Evolutionary conservation across 192 early-diverging fungal species (phyloP).

Genomic region (Lunasporangiospora selenospora): DNA sequence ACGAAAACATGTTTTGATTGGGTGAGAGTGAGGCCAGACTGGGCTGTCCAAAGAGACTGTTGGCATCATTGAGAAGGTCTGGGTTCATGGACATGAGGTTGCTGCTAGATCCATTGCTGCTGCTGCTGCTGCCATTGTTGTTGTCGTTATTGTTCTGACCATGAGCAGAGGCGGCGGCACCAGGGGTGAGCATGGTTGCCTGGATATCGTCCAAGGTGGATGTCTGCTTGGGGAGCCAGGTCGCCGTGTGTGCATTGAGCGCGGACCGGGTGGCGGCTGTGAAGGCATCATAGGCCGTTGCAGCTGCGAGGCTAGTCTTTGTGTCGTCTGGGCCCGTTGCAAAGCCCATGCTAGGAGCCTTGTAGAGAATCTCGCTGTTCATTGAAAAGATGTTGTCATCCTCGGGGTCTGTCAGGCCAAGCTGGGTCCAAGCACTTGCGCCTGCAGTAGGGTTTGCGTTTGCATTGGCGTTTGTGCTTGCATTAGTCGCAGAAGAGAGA

Average conservation of each 20-base stretch:
- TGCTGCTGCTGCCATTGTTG: neutral
- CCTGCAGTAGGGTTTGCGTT: neutral
- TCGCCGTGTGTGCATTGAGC: no score
- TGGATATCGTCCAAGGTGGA: slow-evolving; percentile 26
- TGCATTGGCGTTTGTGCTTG: slow-evolving; percentile 1
- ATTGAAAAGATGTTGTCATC: slow-evolving; percentile 42
- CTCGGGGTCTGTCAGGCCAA: slow-evolving; percentile 31
- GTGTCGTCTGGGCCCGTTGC: slow-evolving; percentile 7
- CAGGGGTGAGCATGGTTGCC: slow-evolving; percentile 28
- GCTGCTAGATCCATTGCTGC: neutral
- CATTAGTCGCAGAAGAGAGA: neutral
- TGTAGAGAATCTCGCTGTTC: slow-evolving; percentile 40
- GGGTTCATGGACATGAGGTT: no score
- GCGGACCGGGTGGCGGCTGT: slow-evolving; percentile 5
- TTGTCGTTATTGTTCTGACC: no score
- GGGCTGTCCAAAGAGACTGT: slow-evolving; percentile 31
- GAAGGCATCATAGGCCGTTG: slow-evolving; percentile 3
- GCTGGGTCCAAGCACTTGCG: slow-evolving; percentile 31
- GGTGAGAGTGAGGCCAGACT: slow-evolving; percentile 29
- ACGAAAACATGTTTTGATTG: slow-evolving; percentile 47
- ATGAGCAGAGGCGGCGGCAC: neutral
- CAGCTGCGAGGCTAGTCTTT: neutral
- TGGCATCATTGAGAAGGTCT: no score
- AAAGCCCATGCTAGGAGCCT: slow-evolving; percentile 18
- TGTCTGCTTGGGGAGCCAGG: slow-evolving; percentile 35